These are phyloP conservation scores for Metschnikowia orientalis DNA, from an alignment of 805 yeast species.

Conservation along the genomic window DNA sequence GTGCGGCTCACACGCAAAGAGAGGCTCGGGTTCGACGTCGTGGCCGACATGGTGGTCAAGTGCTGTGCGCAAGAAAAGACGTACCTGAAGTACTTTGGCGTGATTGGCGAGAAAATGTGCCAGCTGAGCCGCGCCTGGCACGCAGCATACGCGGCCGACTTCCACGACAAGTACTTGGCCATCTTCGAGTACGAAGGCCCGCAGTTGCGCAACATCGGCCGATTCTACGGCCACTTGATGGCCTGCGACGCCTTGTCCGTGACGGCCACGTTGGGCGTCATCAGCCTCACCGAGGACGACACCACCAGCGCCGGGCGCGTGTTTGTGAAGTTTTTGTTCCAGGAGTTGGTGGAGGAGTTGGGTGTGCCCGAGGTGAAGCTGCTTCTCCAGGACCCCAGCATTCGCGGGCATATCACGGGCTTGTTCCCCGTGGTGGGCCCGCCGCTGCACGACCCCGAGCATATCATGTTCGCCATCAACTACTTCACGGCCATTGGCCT, in stretches of 20 bases:
- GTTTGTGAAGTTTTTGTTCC: constrained; percentile 73
- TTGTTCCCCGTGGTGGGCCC: constrained; percentile 55
- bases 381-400: constrained; percentile 46
- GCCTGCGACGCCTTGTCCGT: constrained; percentile 68
- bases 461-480: constrained; percentile 75
- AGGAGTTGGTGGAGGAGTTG: constrained; percentile 71
- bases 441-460: constrained; percentile 37
- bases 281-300: constrained; percentile 62
- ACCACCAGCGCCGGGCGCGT: constrained; percentile 82
- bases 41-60: constrained; percentile 70
- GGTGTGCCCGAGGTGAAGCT: constrained; percentile 55
- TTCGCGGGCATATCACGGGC: constrained; percentile 47
- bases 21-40: constrained; percentile 28
- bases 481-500: constrained; percentile 90
- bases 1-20: constrained; percentile 37
- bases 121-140: constrained; percentile 54
- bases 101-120: constrained; percentile 64
- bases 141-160: constrained; percentile 46
- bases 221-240: constrained; percentile 80
- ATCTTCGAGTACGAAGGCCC: constrained; percentile 69
- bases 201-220: constrained; percentile 73
- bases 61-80: constrained; percentile 83
- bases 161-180: constrained; percentile 50
- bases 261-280: constrained; percentile 46
- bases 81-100: constrained; percentile 81